Conservation (phyloP, 2,329 filamentous ascomycete species). For the Aureobasidium musti region DNA sequence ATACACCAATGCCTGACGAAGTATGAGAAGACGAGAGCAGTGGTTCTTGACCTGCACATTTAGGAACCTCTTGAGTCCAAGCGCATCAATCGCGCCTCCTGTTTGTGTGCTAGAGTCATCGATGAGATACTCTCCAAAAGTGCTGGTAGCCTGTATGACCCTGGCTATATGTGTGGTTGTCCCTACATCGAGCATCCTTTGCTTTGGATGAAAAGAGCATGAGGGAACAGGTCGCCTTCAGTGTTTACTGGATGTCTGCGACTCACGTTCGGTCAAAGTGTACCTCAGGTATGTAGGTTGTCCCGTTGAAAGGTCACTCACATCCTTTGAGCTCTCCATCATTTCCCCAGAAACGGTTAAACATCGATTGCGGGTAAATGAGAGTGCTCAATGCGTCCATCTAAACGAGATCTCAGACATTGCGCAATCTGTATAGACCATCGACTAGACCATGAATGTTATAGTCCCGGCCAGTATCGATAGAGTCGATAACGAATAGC, state of each 20-base stretch:
- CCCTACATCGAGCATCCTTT: not conserved
- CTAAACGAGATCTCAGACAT: constrained; percentile 11
- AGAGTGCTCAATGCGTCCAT: constrained; percentile 9
- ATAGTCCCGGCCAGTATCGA: not conserved
- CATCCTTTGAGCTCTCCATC: not conserved
- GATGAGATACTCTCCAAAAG: not conserved
- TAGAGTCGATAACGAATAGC: constrained; percentile 2
- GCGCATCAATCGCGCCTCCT: not conserved
- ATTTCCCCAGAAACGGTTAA: constrained; percentile 6
- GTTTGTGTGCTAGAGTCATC: not conserved
- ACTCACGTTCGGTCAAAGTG: no score
- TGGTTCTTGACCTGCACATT: no score
- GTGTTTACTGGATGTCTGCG: not conserved
- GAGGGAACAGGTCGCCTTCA: not conserved
- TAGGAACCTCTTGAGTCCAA: no score
- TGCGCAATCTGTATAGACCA: constrained; percentile 1
- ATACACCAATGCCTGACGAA: not conserved
- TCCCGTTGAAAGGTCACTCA: no score
- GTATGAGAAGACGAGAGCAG: not conserved
- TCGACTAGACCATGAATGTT: not conserved
- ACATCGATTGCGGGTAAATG: constrained; percentile 13
- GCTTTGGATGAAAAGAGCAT: no score
- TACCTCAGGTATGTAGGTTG: no score
- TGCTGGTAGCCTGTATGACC: not conserved
- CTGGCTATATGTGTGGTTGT: not conserved